Evolutionary conservation across 169 alveolate species (phyloP), one percentile per base, ranked within the genome.

Genomic region (Plasmodium gaboni): DNA sequence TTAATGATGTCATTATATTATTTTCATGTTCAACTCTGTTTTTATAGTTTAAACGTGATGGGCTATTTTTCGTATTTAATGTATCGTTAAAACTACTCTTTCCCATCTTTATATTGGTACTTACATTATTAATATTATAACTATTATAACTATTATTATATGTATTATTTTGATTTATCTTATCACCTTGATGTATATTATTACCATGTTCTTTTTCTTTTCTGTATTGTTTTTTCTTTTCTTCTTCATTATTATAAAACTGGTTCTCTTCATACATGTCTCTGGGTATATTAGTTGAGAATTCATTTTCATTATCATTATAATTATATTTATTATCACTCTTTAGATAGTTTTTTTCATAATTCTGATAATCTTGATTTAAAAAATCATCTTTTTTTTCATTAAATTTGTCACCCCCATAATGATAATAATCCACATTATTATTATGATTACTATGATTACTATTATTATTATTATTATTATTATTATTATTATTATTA

Each of bases 51-150:
- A 50, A 26, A 59, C 83, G 44, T 15, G 28, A 15, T 50, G 72
- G 69, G n/a, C 50, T 19, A 50, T n/a, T 68, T 60, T 55, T 68
- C 22, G 48, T 19, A 46, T 68, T 65, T 51, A 48, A 15, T 5
- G 73, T 71, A n/a, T 67, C 76, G n/a, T 68, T 80, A n/a, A 68
- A 68, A 71, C 69, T 69, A 32, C 90, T 68, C 10, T 67, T 80
- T 1, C 83, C 90, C 83, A 80, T 80, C 19, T 80, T 80, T 42
- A 80, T 80, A 10, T 80, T 80, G n/a, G 90, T 68, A 55, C 72
- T 65, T 73, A 80, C 10, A 63, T 65, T 26, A 61, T 80, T 80
- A 19, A 80, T 68, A 72, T 80, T 80, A 44, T 80, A 80, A 19
- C 83, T 80, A 51, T 55, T 80, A 32, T 51, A 28, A 55, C 57